Percentiles rank a stretch among this genome's conserved stretches.
Evolutionary conservation across 306 rosid genomes (phyloP).

Genomic region (Vigna reflexopilosa): DNA sequence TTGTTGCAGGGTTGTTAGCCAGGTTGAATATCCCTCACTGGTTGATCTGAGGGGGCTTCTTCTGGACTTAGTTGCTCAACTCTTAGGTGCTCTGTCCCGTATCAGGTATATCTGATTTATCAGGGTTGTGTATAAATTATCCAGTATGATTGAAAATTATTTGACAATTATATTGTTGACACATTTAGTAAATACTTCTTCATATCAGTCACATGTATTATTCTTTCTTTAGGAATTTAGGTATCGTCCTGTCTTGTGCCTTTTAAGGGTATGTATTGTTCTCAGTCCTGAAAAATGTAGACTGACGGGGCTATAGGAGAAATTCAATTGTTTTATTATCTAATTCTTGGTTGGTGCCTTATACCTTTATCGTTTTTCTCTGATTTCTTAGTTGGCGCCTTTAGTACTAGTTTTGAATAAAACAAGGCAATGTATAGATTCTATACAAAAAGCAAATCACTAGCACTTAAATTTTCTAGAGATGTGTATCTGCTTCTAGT

Average conservation of each 20-base stretch:
- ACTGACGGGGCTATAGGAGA: background rate
- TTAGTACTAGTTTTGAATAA: constrained; percentile 19
- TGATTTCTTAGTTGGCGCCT: constrained; percentile 23
- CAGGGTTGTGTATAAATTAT: constrained; percentile 21
- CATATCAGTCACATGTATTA: constrained; percentile 32
- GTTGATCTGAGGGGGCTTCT: constrained; percentile 99
- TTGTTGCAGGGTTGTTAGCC: constrained; percentile 97
- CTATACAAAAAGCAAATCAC: background rate
- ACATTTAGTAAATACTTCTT: constrained; percentile 23
- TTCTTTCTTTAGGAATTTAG: constrained; percentile 20
- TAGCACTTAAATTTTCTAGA: constrained; percentile 1
- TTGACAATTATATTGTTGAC: constrained; percentile 24
- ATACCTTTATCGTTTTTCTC: constrained; percentile 13
- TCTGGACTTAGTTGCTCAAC: constrained; percentile 98
- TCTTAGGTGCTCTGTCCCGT: constrained; percentile 95
- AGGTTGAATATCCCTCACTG: constrained; percentile 96
- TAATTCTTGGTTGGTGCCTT: background rate
- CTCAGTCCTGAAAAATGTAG: constrained; percentile 6
- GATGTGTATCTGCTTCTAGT: background rate
- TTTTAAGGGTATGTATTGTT: constrained; percentile 28
- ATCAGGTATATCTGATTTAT: constrained; percentile 77
- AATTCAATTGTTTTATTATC: constrained; percentile 17
- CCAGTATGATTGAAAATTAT: constrained; percentile 21
- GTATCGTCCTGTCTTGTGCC: constrained; percentile 17
- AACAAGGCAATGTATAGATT: constrained; percentile 10